Base-by-base conservation (phyloP, 768 basidiomycete genomes). In the Cystobasidium ongulense region DNA sequence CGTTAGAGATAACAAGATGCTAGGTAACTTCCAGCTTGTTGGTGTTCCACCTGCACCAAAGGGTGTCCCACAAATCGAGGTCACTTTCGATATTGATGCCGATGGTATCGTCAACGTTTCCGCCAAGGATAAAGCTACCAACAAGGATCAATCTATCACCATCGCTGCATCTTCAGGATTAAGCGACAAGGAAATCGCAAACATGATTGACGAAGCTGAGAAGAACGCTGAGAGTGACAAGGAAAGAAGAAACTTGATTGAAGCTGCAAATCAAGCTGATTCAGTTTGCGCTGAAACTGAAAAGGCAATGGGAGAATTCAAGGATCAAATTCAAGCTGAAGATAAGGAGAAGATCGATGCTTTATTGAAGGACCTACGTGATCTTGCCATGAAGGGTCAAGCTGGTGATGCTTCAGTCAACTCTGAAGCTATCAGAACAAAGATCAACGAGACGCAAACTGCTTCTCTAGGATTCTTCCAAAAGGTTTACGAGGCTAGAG, bases 11-110 rank as follows among this genome's bases (percentile, higher is more conserved):
- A 98, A 98, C 88, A 99, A 98, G 84, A 84, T 97, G 7, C 89
- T 99, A 73, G 96, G 96, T 75, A 95, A 97, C 85, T 99, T 99
- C 89, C 96, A 97, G 84, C 90, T 99, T 75, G 92, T 94, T 74
- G 96, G 95, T 64, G 93, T 99, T 73, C 95, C 96, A 63, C 90
- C 90, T 53, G 88, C 88, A 41, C 88, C 88, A 77, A 89, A 89
- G 82, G 88, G 88, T 81, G 87, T 90, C 73, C 90, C 90, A 77
- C 90, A 91, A 81, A 89, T 92, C 74, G 88, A 90, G 80, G 90
- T 91, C 81, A 89, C 89, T 74, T 91, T 99, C 80, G 96, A 98
- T 83, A 99, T 99, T 74, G 95, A 97, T 81, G 94, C 92, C 77
- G 77, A 78, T 59, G 91, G 90, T 88, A 79, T 52, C 36, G 95